Percentiles rank a stretch among this genome's conserved stretches.
Conservation (phyloP, 192 early-diverging fungal genomes). For the Cetraspora pellucida region DNA sequence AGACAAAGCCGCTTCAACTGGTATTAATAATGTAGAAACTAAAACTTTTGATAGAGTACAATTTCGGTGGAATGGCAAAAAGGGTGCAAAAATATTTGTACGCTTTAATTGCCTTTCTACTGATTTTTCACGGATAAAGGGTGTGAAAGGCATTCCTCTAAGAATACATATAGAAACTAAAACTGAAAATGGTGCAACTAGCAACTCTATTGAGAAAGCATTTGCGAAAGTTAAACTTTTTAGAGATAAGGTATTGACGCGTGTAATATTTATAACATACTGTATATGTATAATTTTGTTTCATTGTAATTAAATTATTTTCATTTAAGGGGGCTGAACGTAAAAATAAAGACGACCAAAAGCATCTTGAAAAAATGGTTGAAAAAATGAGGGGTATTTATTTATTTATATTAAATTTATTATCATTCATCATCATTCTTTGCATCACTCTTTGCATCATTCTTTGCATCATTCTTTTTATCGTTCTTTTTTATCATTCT, state of each 20-base stretch:
- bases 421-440: slow-evolving; percentile 42
- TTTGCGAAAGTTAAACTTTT: slow-evolving; percentile 71
- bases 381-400: slow-evolving; percentile 58
- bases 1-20: slow-evolving; percentile 58
- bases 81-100: slow-evolving; percentile 64
- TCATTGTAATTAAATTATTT: neutral
- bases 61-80: slow-evolving; percentile 71
- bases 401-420: slow-evolving; percentile 37
- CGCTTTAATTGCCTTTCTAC: slow-evolving; percentile 78
- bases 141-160: slow-evolving; percentile 76
- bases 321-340: slow-evolving; percentile 64
- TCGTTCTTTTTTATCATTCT: too few species aligned
- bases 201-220: slow-evolving; percentile 51
- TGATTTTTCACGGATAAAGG: slow-evolving; percentile 81
- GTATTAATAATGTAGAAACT: slow-evolving; percentile 57
- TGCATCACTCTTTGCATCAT: too few species aligned
- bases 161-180: slow-evolving; percentile 53
- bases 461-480: too few species aligned
- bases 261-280: neutral
- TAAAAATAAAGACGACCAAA: slow-evolving; percentile 77
- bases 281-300: neutral
- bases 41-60: slow-evolving; percentile 68
- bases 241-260: slow-evolving; percentile 62
- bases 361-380: slow-evolving; percentile 69
- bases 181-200: slow-evolving; percentile 31